Conservation (phyloP, 768 basidiomycete genomes). For the Mycena indigotica region DNA sequence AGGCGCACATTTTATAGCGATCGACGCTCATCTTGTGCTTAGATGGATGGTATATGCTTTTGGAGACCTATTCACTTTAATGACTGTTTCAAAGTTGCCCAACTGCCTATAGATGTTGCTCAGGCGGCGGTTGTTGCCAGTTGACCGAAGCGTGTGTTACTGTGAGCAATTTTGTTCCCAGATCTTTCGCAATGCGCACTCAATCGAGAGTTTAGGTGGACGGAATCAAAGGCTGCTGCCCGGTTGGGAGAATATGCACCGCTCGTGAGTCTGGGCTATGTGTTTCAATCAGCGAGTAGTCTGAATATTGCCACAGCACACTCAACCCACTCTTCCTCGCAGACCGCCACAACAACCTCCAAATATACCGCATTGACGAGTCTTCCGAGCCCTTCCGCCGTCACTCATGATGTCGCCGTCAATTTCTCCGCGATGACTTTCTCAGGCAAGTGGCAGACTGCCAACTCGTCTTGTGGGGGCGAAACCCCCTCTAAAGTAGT, state of each 20-base stretch:
- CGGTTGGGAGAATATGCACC: background rate
- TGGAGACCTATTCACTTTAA: no score
- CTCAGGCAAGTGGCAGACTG: conserved; percentile 6
- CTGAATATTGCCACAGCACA: no score
- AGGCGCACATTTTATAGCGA: background rate
- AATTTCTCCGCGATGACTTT: background rate
- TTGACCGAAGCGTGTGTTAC: conserved; percentile 5
- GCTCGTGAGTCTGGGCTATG: background rate
- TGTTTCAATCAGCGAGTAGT: no score
- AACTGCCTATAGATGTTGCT: conserved; percentile 9
- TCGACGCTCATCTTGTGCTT: background rate
- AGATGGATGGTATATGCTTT: background rate
- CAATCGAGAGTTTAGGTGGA: background rate
- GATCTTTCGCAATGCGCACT: no score
- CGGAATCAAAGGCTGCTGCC: conserved; percentile 9
- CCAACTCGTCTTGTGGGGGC: conserved; percentile 3
- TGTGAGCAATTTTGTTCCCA: background rate
- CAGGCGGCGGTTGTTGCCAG: conserved; percentile 10
- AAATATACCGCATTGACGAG: conserved; percentile 2
- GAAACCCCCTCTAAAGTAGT: conserved; percentile 1
- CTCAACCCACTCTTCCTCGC: no score
- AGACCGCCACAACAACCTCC: background rate
- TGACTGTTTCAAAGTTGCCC: no score
- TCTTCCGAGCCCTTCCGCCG: conserved; percentile 1
- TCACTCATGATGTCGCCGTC: conserved; percentile 5